Evolutionary conservation across 2,329 filamentous ascomycete genomes (phyloP), one percentile per base, ranked within the genome.

Genomic region (Xylariaceae sp.): DNA sequence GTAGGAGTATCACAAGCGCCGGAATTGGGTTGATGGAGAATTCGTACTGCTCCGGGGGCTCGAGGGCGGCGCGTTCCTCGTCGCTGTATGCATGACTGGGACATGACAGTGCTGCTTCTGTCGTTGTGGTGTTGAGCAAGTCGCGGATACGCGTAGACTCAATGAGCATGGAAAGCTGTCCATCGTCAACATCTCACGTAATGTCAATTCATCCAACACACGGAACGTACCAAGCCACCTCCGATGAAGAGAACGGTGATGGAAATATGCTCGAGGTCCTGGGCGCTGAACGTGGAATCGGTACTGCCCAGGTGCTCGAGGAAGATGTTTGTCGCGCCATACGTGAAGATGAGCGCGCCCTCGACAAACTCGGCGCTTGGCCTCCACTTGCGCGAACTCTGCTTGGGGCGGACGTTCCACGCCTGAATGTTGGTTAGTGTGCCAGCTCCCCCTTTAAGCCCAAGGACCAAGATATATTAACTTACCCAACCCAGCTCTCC

Each of bases 161-260:
- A 59, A 95, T 80, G 45, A 95, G 82, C 87, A 95, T 94, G 47
- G 60, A 67, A 46, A 74, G 61, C 58, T 64, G 34, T 36, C 5
- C 15, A 16, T 15, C 21, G 37, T 61, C 34, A 58, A 50, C 30
- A 32, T 39, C 19, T 2, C 16, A 39, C n/a, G 45, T 10, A 34
- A 21, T 6, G 15, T 32, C 12, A 15, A n/a, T 16, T 32, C 16
- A 15, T 19, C 15, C 2, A 46, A 42, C 10, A 36, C 5, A 13
- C 6, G 29, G 10, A 56, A 77, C 84, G 77, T 72, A 91, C 87
- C 72, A 96, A 68, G 44, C 94, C 92, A 61, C 92, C 92, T 51
- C 92, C 92, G 58, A 96, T 89, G 74, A 97, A 97, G 69, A 97
- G 83, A 44, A 96, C 79, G 0, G 92, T 92, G 64, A 97, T 96